Conservation (phyloP, 345 rosid species). For the Populus ilicifolia region DNA sequence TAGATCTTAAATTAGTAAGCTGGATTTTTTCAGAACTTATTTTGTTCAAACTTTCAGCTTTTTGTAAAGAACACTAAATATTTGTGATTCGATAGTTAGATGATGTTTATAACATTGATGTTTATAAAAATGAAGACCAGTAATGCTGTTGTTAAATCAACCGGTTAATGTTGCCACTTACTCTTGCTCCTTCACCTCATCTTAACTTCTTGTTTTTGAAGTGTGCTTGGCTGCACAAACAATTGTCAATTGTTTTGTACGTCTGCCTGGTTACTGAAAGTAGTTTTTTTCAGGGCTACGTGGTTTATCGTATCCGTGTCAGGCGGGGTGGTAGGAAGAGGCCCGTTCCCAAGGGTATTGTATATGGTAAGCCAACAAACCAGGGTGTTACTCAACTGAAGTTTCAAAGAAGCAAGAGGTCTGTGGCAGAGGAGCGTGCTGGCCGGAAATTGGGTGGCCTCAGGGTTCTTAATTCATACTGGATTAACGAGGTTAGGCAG, state of each 20-base stretch:
- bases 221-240: not conserved
- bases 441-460: conserved; percentile 90
- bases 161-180: not conserved
- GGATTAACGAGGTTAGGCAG: conserved; percentile 79
- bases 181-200: not conserved
- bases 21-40: not conserved
- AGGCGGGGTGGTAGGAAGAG: conserved; percentile 98
- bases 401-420: conserved; percentile 95
- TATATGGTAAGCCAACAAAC: conserved; percentile 82
- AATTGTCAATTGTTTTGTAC: not conserved
- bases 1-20: not conserved
- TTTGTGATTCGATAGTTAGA: not conserved
- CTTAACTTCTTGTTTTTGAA: not conserved
- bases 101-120: not conserved
- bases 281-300: conserved; percentile 55
- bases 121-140: not conserved
- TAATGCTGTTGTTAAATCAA: not conserved
- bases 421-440: conserved; percentile 98
- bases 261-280: not conserved
- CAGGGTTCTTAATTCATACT: conserved; percentile 88
- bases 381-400: conserved; percentile 97
- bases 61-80: not conserved
- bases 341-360: conserved; percentile 95
- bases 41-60: not conserved
- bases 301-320: conserved; percentile 76